Evolutionary conservation across 1,284 basidiomycete species (phyloP).

Genomic region (Cutaneotrichosporon cavernicola): DNA sequence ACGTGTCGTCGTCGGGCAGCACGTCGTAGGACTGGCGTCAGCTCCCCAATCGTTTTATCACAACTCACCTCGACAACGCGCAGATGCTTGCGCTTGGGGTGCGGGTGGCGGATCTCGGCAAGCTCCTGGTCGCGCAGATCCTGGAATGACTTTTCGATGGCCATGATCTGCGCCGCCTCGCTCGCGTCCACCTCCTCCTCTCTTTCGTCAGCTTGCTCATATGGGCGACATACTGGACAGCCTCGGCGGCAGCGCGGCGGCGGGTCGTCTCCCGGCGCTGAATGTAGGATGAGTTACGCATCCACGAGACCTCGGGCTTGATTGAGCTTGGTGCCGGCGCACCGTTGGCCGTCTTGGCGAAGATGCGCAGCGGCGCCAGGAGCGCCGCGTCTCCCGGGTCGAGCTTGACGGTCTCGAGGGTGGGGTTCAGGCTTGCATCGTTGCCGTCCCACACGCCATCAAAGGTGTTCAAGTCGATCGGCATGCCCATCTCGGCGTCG

Average conservation of each 20-base stretch:
- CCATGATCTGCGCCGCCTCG: conserved; percentile 70
- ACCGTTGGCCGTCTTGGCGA: conserved; percentile 14
- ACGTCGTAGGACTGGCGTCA: conserved; percentile 64
- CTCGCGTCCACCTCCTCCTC: conserved; percentile 69
- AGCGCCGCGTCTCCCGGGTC: conserved; percentile 42
- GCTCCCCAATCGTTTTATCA: neutral
- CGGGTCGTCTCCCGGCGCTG: conserved; percentile 55
- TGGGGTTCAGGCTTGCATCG: conserved; percentile 67
- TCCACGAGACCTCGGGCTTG: conserved; percentile 71
- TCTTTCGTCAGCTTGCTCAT: conserved; percentile 8
- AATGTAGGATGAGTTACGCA: conserved; percentile 83
- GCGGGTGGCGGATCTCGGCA: conserved; percentile 61
- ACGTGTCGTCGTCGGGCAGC: conserved; percentile 80
- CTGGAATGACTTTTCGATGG: conserved; percentile 78
- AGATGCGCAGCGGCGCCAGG: conserved; percentile 35
- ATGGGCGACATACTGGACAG: conserved; percentile 22
- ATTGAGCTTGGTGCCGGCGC: conserved; percentile 9
- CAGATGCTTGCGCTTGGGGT: conserved; percentile 69
- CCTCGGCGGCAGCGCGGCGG: conserved; percentile 26
- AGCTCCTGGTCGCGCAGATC: conserved; percentile 63
- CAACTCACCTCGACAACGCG: conserved; percentile 63
- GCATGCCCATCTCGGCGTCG: conserved; percentile 92
- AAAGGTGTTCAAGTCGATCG: conserved; percentile 77
- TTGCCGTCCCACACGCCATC: conserved; percentile 79
- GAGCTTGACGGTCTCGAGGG: conserved; percentile 61